phyloP scores from a whole-genome alignment of 208 protist genomes.

The Wallacemonas rigidus region DNA sequence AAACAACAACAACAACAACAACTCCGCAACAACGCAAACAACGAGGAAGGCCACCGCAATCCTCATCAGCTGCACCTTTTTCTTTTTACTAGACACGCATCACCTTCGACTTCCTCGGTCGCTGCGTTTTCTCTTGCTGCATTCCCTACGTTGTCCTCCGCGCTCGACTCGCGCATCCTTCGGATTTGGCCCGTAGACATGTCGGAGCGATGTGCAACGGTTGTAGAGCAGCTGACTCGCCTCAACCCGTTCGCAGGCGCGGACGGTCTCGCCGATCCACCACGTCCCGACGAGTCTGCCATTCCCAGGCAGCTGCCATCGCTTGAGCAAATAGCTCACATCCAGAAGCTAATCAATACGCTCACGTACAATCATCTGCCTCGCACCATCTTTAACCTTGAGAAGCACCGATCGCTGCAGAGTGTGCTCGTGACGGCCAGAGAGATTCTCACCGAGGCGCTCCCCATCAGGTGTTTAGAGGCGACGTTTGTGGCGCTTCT shows the following conservation, averaged over 20 bases:
- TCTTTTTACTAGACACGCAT: not conserved
- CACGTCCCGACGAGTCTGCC: constrained; percentile 59
- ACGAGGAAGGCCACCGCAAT: too few species aligned
- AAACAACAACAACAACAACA: too few species aligned
- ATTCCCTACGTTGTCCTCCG: too few species aligned
- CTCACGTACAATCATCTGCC: constrained; percentile 92
- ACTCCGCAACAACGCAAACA: too few species aligned
- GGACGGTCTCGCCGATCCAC: constrained; percentile 57
- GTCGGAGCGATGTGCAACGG: constrained; percentile 14
- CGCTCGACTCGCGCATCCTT: too few species aligned
- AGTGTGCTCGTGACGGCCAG: constrained; percentile 82
- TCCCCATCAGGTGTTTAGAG: constrained; percentile 93
- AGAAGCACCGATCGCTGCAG: constrained; percentile 86
- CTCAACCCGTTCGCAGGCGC: constrained; percentile 70
- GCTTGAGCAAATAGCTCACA: constrained; percentile 52
- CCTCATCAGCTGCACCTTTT: not conserved
- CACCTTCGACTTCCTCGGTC: not conserved
- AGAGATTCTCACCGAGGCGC: constrained; percentile 78
- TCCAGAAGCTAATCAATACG: constrained; percentile 73
- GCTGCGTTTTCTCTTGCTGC: constrained; percentile 17
- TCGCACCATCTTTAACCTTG: constrained; percentile 89
- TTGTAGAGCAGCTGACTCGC: constrained; percentile 69
- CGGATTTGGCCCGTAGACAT: not conserved
- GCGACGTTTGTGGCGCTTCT: constrained; percentile 87
- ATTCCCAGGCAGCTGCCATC: constrained; percentile 58